Conservation (phyloP, 352 stramenopile genomes). For the Phytophthora citrophthora region DNA sequence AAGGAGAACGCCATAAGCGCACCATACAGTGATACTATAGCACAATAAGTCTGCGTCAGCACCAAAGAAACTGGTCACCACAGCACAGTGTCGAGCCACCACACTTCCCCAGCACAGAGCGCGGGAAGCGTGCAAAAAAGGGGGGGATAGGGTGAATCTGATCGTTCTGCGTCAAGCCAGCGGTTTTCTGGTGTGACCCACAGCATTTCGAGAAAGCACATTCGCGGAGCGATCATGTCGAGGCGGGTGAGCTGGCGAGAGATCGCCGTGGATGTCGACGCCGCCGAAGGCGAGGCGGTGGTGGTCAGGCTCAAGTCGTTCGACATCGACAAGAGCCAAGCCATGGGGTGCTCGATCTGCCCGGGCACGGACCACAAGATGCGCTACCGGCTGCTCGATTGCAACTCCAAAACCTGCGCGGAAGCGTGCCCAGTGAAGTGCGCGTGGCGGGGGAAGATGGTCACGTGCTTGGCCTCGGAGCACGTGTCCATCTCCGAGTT, state of each 20-base stretch:
- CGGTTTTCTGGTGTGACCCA: too few species aligned
- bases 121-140: too few species aligned
- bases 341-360: neutral
- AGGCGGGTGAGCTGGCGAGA: neutral
- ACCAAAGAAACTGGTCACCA: too few species aligned
- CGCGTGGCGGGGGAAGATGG: neutral
- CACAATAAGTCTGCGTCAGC: too few species aligned
- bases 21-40: too few species aligned
- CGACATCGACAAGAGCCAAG: neutral
- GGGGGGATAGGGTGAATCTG: too few species aligned
- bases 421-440: neutral
- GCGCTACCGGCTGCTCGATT: neutral
- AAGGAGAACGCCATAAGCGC: too few species aligned
- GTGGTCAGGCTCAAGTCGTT: neutral
- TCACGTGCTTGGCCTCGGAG: neutral
- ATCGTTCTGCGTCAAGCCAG: too few species aligned
- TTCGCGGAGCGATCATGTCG: neutral
- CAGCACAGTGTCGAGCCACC: too few species aligned
- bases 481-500: neutral
- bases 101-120: too few species aligned
- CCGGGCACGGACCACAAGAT: neutral
- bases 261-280: neutral
- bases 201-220: neutral
- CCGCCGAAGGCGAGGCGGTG: neutral
- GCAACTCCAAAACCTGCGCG: neutral